phyloP scores from a whole-genome alignment of 345 rosid species.

The Ceriops zippeliana region DNA sequence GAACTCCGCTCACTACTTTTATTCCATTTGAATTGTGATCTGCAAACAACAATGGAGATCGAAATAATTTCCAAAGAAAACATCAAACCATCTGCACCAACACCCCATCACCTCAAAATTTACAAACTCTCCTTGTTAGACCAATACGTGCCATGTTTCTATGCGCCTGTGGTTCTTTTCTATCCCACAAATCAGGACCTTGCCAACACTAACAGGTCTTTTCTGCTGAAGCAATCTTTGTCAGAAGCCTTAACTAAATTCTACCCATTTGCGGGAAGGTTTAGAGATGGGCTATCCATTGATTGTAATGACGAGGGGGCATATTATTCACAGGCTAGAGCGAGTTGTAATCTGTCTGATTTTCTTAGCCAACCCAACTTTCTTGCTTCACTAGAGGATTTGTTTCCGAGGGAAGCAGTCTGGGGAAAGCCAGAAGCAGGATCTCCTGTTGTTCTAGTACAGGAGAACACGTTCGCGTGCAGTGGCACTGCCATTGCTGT shows the following conservation, averaged over 20 bases:
- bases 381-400: constrained; percentile 1
- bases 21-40: too few species aligned
- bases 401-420: constrained; percentile 4
- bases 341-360: background rate
- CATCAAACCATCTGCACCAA: constrained; percentile 12
- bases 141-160: constrained; percentile 5
- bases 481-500: constrained; percentile 43
- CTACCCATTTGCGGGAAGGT: constrained; percentile 24
- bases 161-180: constrained; percentile 11
- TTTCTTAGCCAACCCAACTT: constrained; percentile 18
- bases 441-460: constrained; percentile 9
- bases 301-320: constrained; percentile 27
- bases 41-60: constrained; percentile 10
- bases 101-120: constrained; percentile 8
- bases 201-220: background rate
- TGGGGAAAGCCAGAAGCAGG: constrained; percentile 4
- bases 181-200: background rate
- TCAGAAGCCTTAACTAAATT: constrained; percentile 17
- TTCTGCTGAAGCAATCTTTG: constrained; percentile 14
- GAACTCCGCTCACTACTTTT: too few species aligned
- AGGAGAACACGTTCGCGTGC: constrained; percentile 27
- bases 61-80: constrained; percentile 7
- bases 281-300: constrained; percentile 15
- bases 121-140: constrained; percentile 13
- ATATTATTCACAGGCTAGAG: constrained; percentile 5